Conservation (phyloP, 352 stramenopile genomes). For the Phytophthora pseudosyringae region DNA sequence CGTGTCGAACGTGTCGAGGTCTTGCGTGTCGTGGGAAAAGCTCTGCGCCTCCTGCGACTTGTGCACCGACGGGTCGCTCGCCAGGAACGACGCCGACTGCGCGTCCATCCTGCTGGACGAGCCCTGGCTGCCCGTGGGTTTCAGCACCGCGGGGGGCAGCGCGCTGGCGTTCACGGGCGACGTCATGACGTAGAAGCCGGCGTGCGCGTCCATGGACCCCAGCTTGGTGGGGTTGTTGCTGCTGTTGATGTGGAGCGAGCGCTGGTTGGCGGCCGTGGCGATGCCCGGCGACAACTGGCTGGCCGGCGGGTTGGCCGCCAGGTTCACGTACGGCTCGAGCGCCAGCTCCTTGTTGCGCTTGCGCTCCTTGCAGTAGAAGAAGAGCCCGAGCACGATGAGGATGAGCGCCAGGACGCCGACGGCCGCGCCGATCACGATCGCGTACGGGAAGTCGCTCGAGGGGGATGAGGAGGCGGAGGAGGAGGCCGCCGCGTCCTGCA, state of each 20-base stretch:
- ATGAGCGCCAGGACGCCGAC: constrained; percentile 40
- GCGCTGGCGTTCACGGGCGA: constrained; percentile 22
- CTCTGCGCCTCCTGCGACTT: constrained; percentile 8
- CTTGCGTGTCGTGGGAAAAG: constrained; percentile 19
- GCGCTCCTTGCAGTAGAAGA: constrained; percentile 36
- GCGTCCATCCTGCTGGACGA: constrained; percentile 13
- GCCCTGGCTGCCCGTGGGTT: constrained; percentile 13
- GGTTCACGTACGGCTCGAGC: constrained; percentile 41
- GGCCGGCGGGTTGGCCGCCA: constrained; percentile 32
- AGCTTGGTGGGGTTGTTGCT: constrained; percentile 3
- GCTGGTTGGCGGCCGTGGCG: constrained; percentile 24
- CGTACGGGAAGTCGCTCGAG: constrained; percentile 34
- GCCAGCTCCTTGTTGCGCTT: constrained; percentile 35
- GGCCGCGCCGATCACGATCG: constrained; percentile 33
- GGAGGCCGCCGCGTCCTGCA: background rate
- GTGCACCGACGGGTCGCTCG: constrained; percentile 12
- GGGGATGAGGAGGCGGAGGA: background rate
- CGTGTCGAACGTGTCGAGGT: constrained; percentile 31
- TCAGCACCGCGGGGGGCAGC: constrained; percentile 18
- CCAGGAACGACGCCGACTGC: constrained; percentile 11
- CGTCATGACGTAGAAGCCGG: constrained; percentile 43
- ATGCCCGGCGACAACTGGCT: constrained; percentile 36
- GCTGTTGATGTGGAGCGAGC: constrained; percentile 1
- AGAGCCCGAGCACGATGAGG: constrained; percentile 29
- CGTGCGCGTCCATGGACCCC: constrained; percentile 22